Evolutionary conservation across 345 rosid species (phyloP), one percentile per base, ranked within the genome.

Genomic region (Gossypium thurberi): DNA sequence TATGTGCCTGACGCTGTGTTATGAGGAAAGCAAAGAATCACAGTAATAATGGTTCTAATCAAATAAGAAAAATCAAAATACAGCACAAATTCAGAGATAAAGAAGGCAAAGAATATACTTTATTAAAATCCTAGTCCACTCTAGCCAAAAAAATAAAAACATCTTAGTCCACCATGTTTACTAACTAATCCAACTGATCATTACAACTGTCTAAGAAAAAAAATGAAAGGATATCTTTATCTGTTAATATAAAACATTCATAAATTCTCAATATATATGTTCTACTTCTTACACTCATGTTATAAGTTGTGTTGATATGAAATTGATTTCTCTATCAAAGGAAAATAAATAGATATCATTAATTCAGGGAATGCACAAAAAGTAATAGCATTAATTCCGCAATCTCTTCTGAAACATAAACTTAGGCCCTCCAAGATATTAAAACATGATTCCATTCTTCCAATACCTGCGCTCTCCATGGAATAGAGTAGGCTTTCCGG

Each of bases 401-500:
- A 56, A 48, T 68, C 23, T 68, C 44, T 68, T 1, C 2, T 26
- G 8, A 9, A 68, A 26, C 21, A 68, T 48, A 26, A 50, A 68
- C 23, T 12, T 48, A 48, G 10, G 8, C 44, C 71, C 43, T 68
- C 46, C 25, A 26, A 28, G 1, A 50, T 9, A 51, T 26, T 28
- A 28, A 51, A 33, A 17, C 26, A 51, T 17, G 25, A 28, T 26
- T 69, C 46, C 15, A 51, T 28, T 51, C 26, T 18, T 26, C 26
- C 37, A 74, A 57, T 76, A 91, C 98, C 96, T 91, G 81, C 82
- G 83, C 66, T 90, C 89, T 65, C 97, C 94, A 70, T 87, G 87
- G 81, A 87, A 90, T 61, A 90, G 72, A 6, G 90, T 85, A 73
- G 97, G 87, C 83, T 66, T 82, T 73, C 90, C 98, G 2, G 85